Evolutionary conservation across 2,329 filamentous ascomycete genomes (phyloP).

Genomic region (Microascus cirrosus): DNA sequence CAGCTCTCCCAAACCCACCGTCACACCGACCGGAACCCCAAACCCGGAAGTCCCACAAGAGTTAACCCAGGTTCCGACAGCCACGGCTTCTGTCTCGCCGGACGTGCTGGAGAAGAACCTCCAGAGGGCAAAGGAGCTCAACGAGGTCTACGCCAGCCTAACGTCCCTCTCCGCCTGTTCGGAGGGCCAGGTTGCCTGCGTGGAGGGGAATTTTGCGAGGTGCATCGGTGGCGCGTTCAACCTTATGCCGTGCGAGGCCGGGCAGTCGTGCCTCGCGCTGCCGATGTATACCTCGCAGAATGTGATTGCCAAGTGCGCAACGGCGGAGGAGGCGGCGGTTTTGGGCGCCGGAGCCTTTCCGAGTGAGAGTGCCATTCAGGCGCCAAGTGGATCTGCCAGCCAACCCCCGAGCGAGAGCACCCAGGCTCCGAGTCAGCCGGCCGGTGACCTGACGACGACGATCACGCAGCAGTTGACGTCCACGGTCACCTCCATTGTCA

Average conservation of each 20-base stretch:
- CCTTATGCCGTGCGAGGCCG: conserved; percentile 23
- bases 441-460: background rate
- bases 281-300: conserved; percentile 38
- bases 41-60: conserved; percentile 29
- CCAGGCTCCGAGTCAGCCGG: background rate
- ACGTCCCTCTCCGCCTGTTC: conserved; percentile 34
- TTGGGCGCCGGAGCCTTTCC: conserved; percentile 13
- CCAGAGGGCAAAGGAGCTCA: conserved; percentile 29
- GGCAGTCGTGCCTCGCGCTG: conserved; percentile 37
- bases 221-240: conserved; percentile 33
- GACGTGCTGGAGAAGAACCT: conserved; percentile 33
- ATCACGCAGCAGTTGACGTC: conserved; percentile 2
- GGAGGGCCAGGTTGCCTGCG: conserved; percentile 37
- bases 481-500: background rate
- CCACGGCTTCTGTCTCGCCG: conserved; percentile 27
- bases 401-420: background rate
- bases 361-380: background rate
- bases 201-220: conserved; percentile 33
- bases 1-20: conserved; percentile 4
- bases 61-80: conserved; percentile 20
- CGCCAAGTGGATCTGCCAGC: background rate
- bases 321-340: conserved; percentile 26
- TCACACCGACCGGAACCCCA: conserved; percentile 20
- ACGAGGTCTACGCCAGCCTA: conserved; percentile 32
- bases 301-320: conserved; percentile 36